Conservation (phyloP, 78 protist genomes). For the Chrysochromulina parva region DNA sequence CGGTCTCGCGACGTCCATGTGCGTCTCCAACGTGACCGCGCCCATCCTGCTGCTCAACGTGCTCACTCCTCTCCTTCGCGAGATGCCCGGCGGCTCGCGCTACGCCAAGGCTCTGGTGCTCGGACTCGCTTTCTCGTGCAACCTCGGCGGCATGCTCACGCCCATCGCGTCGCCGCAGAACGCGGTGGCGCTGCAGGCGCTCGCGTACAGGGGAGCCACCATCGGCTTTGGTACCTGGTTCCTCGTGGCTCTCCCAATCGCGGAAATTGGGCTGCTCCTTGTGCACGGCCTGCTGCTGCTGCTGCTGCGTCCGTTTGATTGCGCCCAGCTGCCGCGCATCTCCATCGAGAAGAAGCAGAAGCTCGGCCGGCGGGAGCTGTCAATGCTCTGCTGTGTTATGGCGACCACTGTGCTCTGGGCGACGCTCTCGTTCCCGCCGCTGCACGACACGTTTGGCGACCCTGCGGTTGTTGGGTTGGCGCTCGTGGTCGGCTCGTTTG, state of each 20-base stretch:
- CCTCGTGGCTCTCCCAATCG: background rate
- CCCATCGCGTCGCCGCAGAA: constrained; percentile 58
- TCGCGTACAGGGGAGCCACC: background rate
- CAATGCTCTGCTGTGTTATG: background rate
- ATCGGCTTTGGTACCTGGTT: background rate
- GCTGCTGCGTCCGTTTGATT: no score
- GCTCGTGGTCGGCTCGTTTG: background rate
- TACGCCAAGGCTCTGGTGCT: background rate
- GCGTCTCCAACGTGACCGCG: constrained; percentile 54
- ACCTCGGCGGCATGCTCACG: constrained; percentile 52
- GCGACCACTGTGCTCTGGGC: background rate
- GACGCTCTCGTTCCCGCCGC: background rate
- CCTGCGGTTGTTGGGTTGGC: constrained; percentile 7
- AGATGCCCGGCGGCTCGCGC: background rate
- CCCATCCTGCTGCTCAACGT: constrained; percentile 19
- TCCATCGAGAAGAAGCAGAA: background rate
- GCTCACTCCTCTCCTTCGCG: background rate
- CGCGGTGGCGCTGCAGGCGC: constrained; percentile 21
- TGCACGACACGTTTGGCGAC: background rate
- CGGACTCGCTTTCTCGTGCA: constrained; percentile 50
- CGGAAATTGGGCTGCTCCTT: background rate
- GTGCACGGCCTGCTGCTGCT: background rate
- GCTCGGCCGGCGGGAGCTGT: background rate
- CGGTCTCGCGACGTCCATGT: background rate
- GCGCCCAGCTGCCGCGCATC: no score